These are phyloP conservation scores for Fusarium sororula DNA, from an alignment of 2,329 filamentous ascomycete species.

Conservation along the genomic window DNA sequence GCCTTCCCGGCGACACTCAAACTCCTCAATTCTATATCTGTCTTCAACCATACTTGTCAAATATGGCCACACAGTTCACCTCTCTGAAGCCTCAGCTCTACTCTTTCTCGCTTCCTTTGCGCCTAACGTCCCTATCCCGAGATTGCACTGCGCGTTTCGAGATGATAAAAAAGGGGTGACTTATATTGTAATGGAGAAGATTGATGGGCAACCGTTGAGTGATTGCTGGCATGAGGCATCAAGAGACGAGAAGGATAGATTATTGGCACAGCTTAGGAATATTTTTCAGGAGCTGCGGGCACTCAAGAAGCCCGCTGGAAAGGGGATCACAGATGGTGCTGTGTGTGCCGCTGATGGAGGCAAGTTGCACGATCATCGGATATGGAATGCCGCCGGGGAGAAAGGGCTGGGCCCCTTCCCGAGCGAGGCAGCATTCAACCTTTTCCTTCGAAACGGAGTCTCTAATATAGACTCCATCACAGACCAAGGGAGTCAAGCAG, in stretches of 20 bases:
- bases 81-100: neutral
- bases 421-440: neutral
- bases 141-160: neutral
- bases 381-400: neutral
- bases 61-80: neutral
- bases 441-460: neutral
- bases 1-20: neutral
- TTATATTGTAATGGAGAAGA: neutral
- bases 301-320: neutral
- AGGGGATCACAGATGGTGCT: neutral
- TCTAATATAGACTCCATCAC: neutral
- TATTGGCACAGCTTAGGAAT: neutral
- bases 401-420: neutral
- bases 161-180: neutral
- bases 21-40: neutral
- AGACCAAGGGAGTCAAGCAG: neutral
- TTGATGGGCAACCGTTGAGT: neutral
- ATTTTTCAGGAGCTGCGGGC: neutral
- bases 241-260: neutral
- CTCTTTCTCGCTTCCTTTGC: neutral
- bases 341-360: neutral
- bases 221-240: neutral
- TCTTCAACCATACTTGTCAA: neutral
- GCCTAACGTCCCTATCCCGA: neutral
- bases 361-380: neutral